Evolutionary conservation across 2,329 filamentous ascomycete genomes (phyloP).

Genomic region (Pestalotiopsis sp.): DNA sequence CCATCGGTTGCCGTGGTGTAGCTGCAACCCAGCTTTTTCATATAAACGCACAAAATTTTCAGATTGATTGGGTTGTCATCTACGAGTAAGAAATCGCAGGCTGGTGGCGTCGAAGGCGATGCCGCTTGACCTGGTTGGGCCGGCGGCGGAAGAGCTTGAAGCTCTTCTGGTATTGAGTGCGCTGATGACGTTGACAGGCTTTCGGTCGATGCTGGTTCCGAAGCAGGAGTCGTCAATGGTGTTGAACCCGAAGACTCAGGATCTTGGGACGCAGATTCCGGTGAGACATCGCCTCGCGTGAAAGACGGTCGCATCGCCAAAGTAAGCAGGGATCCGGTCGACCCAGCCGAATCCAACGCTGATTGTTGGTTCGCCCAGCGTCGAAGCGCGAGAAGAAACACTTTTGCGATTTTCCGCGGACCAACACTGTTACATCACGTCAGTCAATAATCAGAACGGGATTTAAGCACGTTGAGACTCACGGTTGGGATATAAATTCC

Average conservation of each 20-base stretch:
- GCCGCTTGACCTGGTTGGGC: neutral
- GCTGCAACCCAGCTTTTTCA: constrained; percentile 33
- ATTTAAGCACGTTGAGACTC: constrained; percentile 16
- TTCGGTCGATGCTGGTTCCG: no score
- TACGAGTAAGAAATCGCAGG: constrained; percentile 34
- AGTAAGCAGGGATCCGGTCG: neutral
- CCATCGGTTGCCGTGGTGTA: constrained; percentile 38
- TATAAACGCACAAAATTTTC: constrained; percentile 30
- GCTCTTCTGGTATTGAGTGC: no score
- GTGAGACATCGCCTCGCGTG: neutral
- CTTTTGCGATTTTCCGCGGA: constrained; percentile 40
- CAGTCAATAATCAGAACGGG: neutral
- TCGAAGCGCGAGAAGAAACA: constrained; percentile 20
- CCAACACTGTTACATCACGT: constrained; percentile 19
- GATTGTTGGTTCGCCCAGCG: neutral
- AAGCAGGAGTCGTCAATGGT: no score
- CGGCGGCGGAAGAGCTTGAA: neutral
- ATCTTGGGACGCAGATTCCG: neutral
- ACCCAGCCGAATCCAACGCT: neutral
- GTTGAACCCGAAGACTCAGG: neutral
- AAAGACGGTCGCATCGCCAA: neutral
- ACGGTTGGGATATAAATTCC: constrained; percentile 42
- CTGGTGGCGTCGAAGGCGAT: neutral
- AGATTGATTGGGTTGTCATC: constrained; percentile 45
- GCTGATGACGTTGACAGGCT: no score